phyloP scores from a whole-genome alignment of 2,329 filamentous ascomycete genomes.

The Penicillium sp. region DNA sequence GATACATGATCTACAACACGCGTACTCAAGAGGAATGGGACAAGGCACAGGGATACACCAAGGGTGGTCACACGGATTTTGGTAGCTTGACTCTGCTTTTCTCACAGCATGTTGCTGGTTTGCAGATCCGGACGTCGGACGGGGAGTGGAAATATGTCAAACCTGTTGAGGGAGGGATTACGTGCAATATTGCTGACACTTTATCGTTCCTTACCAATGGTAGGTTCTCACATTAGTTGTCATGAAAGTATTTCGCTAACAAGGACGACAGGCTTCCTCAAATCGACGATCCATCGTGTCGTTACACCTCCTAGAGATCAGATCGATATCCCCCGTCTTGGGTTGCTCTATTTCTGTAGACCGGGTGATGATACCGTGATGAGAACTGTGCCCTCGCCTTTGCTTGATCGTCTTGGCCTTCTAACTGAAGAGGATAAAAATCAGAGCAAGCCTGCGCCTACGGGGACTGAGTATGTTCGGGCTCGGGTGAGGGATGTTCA shows the following conservation, averaged over 20 bases:
- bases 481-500: conserved; percentile 51
- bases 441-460: conserved; percentile 34
- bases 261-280: conserved; percentile 19
- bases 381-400: conserved; percentile 38
- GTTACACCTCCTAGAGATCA: conserved; percentile 39
- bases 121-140: conserved; percentile 54
- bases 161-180: conserved; percentile 51
- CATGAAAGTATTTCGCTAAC: background rate
- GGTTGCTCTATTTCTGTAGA: conserved; percentile 41
- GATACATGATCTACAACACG: conserved; percentile 60
- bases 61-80: conserved; percentile 57
- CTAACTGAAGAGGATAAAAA: conserved; percentile 44
- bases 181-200: conserved; percentile 53
- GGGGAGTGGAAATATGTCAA: conserved; percentile 53
- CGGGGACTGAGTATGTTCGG: conserved; percentile 49
- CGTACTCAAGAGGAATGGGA: conserved; percentile 52
- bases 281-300: conserved; percentile 40
- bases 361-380: conserved; percentile 34
- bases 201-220: conserved; percentile 52
- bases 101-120: conserved; percentile 56
- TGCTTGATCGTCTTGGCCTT: conserved; percentile 41
- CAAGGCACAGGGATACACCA: conserved; percentile 45
- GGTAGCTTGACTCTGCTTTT: conserved; percentile 59
- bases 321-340: conserved; percentile 32
- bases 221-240: background rate